These are phyloP conservation scores for Pythium phragmitis DNA, from an alignment of 352 stramenopile genomes.

Conservation along the genomic window DNA sequence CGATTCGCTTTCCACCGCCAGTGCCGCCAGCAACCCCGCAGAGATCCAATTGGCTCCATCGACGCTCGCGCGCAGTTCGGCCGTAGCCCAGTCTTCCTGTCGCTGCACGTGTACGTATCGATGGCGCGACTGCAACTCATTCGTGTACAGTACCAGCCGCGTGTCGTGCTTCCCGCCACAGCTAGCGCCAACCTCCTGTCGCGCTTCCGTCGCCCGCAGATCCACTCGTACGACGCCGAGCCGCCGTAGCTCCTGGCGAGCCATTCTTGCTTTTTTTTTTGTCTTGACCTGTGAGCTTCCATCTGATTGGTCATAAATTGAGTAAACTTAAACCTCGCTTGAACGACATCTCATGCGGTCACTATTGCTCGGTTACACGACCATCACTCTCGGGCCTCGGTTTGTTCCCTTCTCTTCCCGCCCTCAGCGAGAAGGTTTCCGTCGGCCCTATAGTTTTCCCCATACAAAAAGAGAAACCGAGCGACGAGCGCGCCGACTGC, in stretches of 20 bases:
- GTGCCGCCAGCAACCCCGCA: conserved; percentile 14
- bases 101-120: conserved; percentile 23
- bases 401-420: background rate
- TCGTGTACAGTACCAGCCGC: conserved; percentile 21
- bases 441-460: background rate
- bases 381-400: conserved; percentile 16
- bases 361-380: conserved; percentile 7
- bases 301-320: background rate
- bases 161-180: conserved; percentile 16
- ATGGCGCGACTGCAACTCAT: conserved; percentile 14
- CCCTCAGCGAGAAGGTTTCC: background rate
- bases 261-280: background rate
- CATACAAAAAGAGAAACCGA: background rate
- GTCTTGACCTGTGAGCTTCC: background rate
- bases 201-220: conserved; percentile 9
- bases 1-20: background rate
- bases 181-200: conserved; percentile 16
- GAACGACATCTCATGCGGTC: conserved; percentile 1
- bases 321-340: background rate
- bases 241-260: background rate
- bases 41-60: conserved; percentile 19
- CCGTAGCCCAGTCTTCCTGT: background rate
- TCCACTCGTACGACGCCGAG: conserved; percentile 21
- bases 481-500: no score
- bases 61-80: conserved; percentile 13